Base-by-base conservation (phyloP, 192 early-diverging fungal species). In the Podila verticillata region DNA sequence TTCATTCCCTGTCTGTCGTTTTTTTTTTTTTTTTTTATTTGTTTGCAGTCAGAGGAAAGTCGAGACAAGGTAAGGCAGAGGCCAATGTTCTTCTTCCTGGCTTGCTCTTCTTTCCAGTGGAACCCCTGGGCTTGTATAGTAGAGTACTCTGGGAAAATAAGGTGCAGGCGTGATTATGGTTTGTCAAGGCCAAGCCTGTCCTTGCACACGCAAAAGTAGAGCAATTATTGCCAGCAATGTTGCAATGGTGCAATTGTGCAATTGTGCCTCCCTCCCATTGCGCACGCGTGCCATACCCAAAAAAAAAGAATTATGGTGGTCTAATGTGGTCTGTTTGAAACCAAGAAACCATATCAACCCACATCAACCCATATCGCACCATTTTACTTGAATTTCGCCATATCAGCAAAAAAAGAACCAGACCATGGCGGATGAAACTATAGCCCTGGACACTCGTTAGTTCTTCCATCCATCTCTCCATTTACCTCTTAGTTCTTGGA, bases 321-420 rank as follows among this genome's bases (percentile, higher is more conserved):
- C 2, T 39, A n/a, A 44, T 44, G 39, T 44, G 0, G 39, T 44
- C 39, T 3, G 10, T 54, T 54, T 54, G 51, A 7, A 24, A 19
- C 51, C 22, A 54, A 44, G 15, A 15, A 15, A n/a, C n/a, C n/a
- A n/a, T n/a, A n/a, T n/a, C 44, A 47, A 1, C 51, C 24, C 24
- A 26, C 22, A 24, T 26, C 24, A 54, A 26, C 51, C 20, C 9
- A 26, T 26, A 54, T 54, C 51, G 24, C 51, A 54, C 51, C 51
- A 54, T 54, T 54, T 54, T n/a, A n/a, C 51, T 44, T 54, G 13
- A n/a, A 54, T 54, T 54, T 54, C 51, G 51, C 51, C 51, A 54
- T 54, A 54, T 54, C 51, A 54, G 51, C 22, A 24, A 54, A 54
- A 54, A 26, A 19, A 54, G 51, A 54, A 54, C 24, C n/a, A 54